These are phyloP conservation scores for Stachybotrys chartarum DNA, from an alignment of 2,329 filamentous ascomycete genomes.

Conservation along the genomic window DNA sequence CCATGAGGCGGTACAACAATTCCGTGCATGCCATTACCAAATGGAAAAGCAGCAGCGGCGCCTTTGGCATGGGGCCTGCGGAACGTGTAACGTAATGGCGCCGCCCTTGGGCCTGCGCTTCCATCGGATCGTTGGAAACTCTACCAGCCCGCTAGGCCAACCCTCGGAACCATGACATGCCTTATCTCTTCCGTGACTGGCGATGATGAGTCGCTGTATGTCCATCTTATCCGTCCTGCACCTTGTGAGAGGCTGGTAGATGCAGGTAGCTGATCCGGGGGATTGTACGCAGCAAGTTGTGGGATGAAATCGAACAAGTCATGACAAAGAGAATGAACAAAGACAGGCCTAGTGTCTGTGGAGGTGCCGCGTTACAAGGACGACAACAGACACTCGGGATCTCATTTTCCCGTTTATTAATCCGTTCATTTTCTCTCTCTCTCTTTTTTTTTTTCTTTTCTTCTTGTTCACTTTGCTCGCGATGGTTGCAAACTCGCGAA, in stretches of 20 bases:
- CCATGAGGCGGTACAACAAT: neutral
- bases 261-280: neutral
- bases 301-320: too few relatives aligned
- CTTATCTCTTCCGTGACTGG: neutral
- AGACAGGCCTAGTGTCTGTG: too few relatives aligned
- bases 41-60: slow-evolving; percentile 29
- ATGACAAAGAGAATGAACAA: too few relatives aligned
- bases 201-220: neutral
- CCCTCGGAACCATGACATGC: neutral
- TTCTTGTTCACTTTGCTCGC: neutral
- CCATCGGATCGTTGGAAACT: neutral
- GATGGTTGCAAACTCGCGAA: neutral
- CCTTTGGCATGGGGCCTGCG: slow-evolving; percentile 18
- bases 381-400: too few relatives aligned
- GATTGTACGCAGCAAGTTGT: neutral
- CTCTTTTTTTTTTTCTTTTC: neutral
- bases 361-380: too few relatives aligned
- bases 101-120: neutral
- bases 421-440: too few relatives aligned
- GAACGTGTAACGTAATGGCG: slow-evolving; percentile 39
- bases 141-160: neutral
- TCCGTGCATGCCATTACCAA: slow-evolving; percentile 32
- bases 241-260: neutral
- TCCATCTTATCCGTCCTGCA: too few relatives aligned
- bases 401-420: too few relatives aligned